These are phyloP conservation scores for Penicillium sp. DNA, from an alignment of 2,329 filamentous ascomycete species.

Conservation along the genomic window DNA sequence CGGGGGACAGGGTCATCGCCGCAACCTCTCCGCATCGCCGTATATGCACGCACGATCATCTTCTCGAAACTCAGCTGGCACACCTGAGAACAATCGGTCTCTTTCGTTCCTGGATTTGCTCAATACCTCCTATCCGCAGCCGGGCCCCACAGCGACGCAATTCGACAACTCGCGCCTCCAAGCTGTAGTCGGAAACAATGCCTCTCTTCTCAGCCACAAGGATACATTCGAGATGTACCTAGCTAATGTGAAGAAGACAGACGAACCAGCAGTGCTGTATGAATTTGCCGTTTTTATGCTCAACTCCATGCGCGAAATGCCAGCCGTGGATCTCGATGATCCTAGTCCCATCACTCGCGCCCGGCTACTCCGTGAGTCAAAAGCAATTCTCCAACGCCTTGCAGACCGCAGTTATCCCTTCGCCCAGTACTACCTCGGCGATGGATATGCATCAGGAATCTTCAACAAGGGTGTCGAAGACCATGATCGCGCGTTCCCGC, in stretches of 20 bases:
- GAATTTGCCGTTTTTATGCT: slow-evolving; percentile 95
- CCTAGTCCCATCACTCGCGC: slow-evolving; percentile 48
- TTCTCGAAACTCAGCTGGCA: slow-evolving; percentile 50
- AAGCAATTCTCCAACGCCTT: slow-evolving; percentile 79
- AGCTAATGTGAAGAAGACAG: slow-evolving; percentile 95
- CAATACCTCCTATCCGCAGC: slow-evolving; percentile 74
- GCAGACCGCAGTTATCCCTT: slow-evolving; percentile 89
- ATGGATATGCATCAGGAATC: slow-evolving; percentile 88
- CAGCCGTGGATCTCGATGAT: slow-evolving; percentile 47
- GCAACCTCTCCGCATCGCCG: slow-evolving; percentile 53
- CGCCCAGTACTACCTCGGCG: slow-evolving; percentile 94
- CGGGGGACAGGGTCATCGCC: slow-evolving; percentile 53
- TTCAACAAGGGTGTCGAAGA: slow-evolving; percentile 95
- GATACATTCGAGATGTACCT: slow-evolving; percentile 98
- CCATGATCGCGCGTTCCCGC: slow-evolving; percentile 82
- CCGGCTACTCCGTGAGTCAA: slow-evolving; percentile 79
- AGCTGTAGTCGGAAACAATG: slow-evolving; percentile 77
- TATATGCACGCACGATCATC: slow-evolving; percentile 47
- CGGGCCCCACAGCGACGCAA: slow-evolving; percentile 58
- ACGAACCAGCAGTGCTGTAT: slow-evolving; percentile 83
- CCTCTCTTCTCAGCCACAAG: slow-evolving; percentile 82
- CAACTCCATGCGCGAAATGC: slow-evolving; percentile 77
- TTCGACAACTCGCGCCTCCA: slow-evolving; percentile 80
- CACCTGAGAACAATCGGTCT: slow-evolving; percentile 54
- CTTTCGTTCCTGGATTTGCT: slow-evolving; percentile 60